Percentiles rank a stretch among this genome's conserved stretches.
phyloP scores from a whole-genome alignment of 495 filamentous ascomycete genomes.

The Talaromyces adpressus region DNA sequence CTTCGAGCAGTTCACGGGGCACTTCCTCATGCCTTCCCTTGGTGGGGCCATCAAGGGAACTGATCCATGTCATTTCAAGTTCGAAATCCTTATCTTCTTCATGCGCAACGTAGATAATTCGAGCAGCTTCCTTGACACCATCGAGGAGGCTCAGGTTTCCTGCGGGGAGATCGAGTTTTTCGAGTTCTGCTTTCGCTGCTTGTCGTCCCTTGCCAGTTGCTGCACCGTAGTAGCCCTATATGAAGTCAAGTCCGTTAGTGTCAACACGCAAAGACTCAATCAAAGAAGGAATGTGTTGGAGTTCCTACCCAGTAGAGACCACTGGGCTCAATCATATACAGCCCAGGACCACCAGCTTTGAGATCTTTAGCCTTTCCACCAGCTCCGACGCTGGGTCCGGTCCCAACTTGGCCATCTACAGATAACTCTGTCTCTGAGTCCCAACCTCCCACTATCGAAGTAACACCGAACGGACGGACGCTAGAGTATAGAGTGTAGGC shows the following conservation, averaged over 20 bases:
- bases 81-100: slow-evolving; percentile 99
- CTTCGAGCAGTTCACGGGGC: slow-evolving; percentile 77
- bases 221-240: slow-evolving; percentile 88
- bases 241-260: slow-evolving; percentile 12
- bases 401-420: slow-evolving; percentile 84
- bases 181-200: slow-evolving; percentile 92
- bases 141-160: slow-evolving; percentile 70
- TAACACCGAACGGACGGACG: slow-evolving; percentile 93
- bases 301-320: slow-evolving; percentile 81
- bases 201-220: slow-evolving; percentile 95
- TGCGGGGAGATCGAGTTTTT: slow-evolving; percentile 87
- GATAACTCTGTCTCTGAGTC: slow-evolving; percentile 71
- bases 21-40: slow-evolving; percentile 89
- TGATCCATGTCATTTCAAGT: slow-evolving; percentile 98
- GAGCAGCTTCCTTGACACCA: slow-evolving; percentile 90
- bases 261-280: not conserved
- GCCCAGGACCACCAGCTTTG: slow-evolving; percentile 77
- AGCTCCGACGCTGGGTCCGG: slow-evolving; percentile 65
- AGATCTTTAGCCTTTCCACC: slow-evolving; percentile 71
- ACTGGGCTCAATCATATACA: slow-evolving; percentile 99
- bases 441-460: slow-evolving; percentile 89
- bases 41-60: slow-evolving; percentile 70
- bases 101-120: slow-evolving; percentile 94
- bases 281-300: not conserved
- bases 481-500: slow-evolving; percentile 95